Conservation (phyloP, 495 filamentous ascomycete genomes). For the Podospora conica region DNA sequence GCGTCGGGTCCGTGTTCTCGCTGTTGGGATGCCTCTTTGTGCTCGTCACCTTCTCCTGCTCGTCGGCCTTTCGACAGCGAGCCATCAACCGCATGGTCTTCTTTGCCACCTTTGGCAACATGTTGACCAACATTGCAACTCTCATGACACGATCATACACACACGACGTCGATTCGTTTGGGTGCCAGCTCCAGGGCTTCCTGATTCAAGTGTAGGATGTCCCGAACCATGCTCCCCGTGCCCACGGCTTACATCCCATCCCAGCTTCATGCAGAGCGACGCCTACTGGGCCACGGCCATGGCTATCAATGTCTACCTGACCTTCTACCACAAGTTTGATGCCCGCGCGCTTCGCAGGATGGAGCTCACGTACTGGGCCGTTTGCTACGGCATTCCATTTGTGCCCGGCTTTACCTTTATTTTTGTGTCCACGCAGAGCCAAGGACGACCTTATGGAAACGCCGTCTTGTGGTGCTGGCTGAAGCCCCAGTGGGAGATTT, state of each 20-base stretch:
- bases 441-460: slow-evolving; percentile 63
- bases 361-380: slow-evolving; percentile 65
- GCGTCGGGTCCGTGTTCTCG: slow-evolving; percentile 63
- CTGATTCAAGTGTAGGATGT: slow-evolving; percentile 60
- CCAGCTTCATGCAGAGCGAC: slow-evolving; percentile 73
- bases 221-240: not conserved
- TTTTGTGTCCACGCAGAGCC: slow-evolving; percentile 46
- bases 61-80: slow-evolving; percentile 57
- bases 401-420: slow-evolving; percentile 62
- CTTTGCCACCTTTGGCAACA: slow-evolving; percentile 77
- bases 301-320: slow-evolving; percentile 83
- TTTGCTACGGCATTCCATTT: slow-evolving; percentile 72
- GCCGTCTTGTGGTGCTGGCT: slow-evolving; percentile 89
- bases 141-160: slow-evolving; percentile 59
- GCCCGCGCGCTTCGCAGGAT: slow-evolving; percentile 57
- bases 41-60: slow-evolving; percentile 61
- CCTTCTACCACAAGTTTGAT: slow-evolving; percentile 73
- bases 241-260: not conserved
- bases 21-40: slow-evolving; percentile 67
- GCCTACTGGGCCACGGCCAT: slow-evolving; percentile 77
- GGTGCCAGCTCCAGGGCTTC: slow-evolving; percentile 74
- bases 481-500: slow-evolving; percentile 54
- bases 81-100: slow-evolving; percentile 83
- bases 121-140: slow-evolving; percentile 73
- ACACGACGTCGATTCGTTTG: slow-evolving; percentile 35